Evolutionary conservation across 192 early-diverging fungal species (phyloP).

Genomic region (Coemansia sp.): DNA sequence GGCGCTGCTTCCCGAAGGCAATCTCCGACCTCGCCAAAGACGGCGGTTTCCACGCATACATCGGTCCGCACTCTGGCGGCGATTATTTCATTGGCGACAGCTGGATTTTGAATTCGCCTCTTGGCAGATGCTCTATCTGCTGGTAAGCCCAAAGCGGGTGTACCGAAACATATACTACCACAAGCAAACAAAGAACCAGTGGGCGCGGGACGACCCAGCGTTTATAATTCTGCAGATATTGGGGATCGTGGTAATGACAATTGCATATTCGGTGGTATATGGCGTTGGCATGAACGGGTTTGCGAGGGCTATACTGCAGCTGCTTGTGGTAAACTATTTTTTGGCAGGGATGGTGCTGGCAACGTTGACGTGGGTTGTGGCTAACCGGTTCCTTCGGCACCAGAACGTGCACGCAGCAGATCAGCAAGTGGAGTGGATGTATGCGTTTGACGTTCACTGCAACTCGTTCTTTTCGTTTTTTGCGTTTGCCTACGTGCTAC

Average conservation of each 20-base stretch:
- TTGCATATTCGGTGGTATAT: constrained; percentile 36
- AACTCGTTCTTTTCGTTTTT: constrained; percentile 92
- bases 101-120: constrained; percentile 46
- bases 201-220: constrained; percentile 96
- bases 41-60: constrained; percentile 37
- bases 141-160: constrained; percentile 42
- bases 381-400: constrained; percentile 79
- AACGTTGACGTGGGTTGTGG: constrained; percentile 47
- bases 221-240: constrained; percentile 75
- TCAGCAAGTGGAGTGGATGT: constrained; percentile 92
- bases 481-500: constrained; percentile 80
- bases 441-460: constrained; percentile 95
- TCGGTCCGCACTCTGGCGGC: constrained; percentile 41
- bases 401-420: constrained; percentile 72
- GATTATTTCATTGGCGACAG: constrained; percentile 42
- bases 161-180: constrained; percentile 95
- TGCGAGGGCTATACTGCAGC: constrained; percentile 28
- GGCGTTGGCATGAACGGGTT: constrained; percentile 32
- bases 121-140: constrained; percentile 49
- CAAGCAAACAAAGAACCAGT: constrained; percentile 98
- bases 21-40: constrained; percentile 11
- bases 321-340: constrained; percentile 36
- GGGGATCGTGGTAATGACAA: constrained; percentile 42
- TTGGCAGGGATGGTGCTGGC: constrained; percentile 17
- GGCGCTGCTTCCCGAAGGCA: constrained; percentile 20